Percentiles rank a stretch among this genome's conserved stretches.
Evolutionary conservation across 192 early-diverging fungal genomes (phyloP).

Genomic region (Backusella luteola): DNA sequence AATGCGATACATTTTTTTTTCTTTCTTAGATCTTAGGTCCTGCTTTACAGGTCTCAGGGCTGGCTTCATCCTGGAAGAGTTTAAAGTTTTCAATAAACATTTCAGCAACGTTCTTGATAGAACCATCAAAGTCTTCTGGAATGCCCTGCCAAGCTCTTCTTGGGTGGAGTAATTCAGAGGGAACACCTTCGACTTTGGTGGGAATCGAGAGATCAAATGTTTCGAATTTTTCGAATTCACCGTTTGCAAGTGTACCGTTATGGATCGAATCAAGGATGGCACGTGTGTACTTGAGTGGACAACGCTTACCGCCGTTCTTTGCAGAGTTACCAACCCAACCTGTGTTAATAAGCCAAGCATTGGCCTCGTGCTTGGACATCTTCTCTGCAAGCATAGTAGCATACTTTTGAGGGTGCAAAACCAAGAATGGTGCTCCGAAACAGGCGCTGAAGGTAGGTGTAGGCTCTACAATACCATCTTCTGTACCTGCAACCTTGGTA

Average conservation of each 20-base stretch:
- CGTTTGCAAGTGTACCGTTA: conserved; percentile 81
- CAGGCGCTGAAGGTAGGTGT: conserved; percentile 89
- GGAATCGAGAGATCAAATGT: conserved; percentile 89
- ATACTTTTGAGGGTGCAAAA: conserved; percentile 93
- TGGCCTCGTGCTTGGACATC: conserved; percentile 79
- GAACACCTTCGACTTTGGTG: conserved; percentile 71
- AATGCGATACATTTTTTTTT: not conserved
- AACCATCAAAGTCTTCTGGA: conserved; percentile 58
- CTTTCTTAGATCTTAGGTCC: conserved; percentile 46
- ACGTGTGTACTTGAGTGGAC: conserved; percentile 93
- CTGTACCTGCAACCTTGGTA: conserved; percentile 96
- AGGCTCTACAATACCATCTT: conserved; percentile 92
- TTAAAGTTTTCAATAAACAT: conserved; percentile 91
- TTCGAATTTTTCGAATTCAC: conserved; percentile 84
- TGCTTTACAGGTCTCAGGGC: conserved; percentile 67
- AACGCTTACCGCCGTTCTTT: conserved; percentile 79
- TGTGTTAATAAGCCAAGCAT: conserved; percentile 95
- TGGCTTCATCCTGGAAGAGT: conserved; percentile 75
- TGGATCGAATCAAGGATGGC: conserved; percentile 98
- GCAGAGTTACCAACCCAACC: conserved; percentile 94
- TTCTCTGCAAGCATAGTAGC: conserved; percentile 94
- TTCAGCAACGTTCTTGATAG: conserved; percentile 72
- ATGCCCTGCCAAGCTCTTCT: conserved; percentile 82
- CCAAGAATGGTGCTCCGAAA: conserved; percentile 93
- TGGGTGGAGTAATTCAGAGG: conserved; percentile 84